Evolutionary conservation across 495 filamentous ascomycete genomes (phyloP).

Genomic region (Aspergillus ostianus): DNA sequence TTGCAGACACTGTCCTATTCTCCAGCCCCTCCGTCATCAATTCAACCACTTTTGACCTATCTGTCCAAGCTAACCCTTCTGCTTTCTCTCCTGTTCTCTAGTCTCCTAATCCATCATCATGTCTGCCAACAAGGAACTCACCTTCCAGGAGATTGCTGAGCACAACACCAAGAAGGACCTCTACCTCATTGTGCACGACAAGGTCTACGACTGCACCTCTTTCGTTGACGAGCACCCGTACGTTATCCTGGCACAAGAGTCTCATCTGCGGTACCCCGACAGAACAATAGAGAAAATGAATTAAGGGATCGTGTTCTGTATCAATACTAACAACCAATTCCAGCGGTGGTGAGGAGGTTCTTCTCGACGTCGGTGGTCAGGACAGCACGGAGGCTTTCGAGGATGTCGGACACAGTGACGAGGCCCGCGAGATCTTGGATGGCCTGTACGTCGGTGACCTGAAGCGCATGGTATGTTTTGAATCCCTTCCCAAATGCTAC

Average conservation of each 20-base stretch:
- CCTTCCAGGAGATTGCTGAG: slow-evolving; percentile 77
- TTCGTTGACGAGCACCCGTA: slow-evolving; percentile 99
- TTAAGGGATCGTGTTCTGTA: neutral
- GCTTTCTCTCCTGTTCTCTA: neutral
- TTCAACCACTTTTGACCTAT: neutral
- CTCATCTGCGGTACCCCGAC: neutral
- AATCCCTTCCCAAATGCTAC: slow-evolving; percentile 7
- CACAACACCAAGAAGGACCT: slow-evolving; percentile 97
- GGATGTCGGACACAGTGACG: slow-evolving; percentile 98
- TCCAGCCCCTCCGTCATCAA: neutral
- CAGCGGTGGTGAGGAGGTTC: slow-evolving; percentile 97
- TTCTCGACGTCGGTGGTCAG: slow-evolving; percentile 93
- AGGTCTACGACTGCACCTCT: slow-evolving; percentile 83
- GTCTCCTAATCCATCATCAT: slow-evolving; percentile 44
- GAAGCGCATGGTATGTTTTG: slow-evolving; percentile 75
- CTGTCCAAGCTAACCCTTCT: slow-evolving; percentile 9
- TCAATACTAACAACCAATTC: slow-evolving; percentile 4
- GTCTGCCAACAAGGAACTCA: slow-evolving; percentile 68
- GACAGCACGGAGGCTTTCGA: slow-evolving; percentile 98
- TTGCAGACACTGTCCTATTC: neutral
- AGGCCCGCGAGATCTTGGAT: slow-evolving; percentile 91
- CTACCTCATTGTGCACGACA: slow-evolving; percentile 89
- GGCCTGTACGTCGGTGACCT: slow-evolving; percentile 74
- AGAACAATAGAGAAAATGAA: neutral
- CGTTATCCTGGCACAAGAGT: slow-evolving; percentile 39